Evolutionary conservation across 768 basidiomycete genomes (phyloP), one percentile per base, ranked within the genome.

Genomic region (Kwoniella sp.): DNA sequence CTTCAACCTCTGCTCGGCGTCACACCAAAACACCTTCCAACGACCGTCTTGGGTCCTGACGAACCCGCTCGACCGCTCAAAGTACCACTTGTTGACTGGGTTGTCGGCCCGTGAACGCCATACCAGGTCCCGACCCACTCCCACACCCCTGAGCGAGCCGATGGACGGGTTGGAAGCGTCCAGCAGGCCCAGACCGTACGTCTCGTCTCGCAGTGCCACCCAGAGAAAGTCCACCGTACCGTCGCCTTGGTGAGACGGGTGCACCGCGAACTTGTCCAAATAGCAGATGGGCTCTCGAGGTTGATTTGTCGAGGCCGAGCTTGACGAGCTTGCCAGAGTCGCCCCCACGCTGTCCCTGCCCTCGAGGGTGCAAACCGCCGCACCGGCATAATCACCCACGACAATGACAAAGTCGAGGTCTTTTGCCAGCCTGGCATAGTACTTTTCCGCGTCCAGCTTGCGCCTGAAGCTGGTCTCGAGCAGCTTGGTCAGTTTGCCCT

Each of bases 1-100:
- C 73, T 81, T 84, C 23, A 92, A 75, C 46, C 85, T 79, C 75
- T 85, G 88, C 77, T 98, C 93, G 0, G 86, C 89, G 76, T 99
- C 95, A 74, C 92, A 95, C 95, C 95, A 99, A 75, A 99, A 99
- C 63, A 99, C 74, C 38, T 89, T 84, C 89, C 93, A 99, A 22
- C 83, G 78, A 20, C 59, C 53, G 33, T 63, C 59, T 29, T 37
- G 50, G 9, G 49, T 61, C 27, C 37, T 49, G 32, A 90, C 57
- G 76, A 96, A 92, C 17, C 95, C 95, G 17, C 85, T 86, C 70
- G 86, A 88, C 28, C 95, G 84, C 68, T 99, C 95, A 60, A 89
- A 96, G 76, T 99, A 99, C 95, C 95, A 99, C 76, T 91, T 93
- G 77, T 99, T 99, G 50, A 98, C 84, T 0, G 91, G 92, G 73